A percentile compares a stretch with the other conserved stretches of the same genome.
Conservation (phyloP, 2,329 filamentous ascomycete species). For the Incumbomyces delicatus region DNA sequence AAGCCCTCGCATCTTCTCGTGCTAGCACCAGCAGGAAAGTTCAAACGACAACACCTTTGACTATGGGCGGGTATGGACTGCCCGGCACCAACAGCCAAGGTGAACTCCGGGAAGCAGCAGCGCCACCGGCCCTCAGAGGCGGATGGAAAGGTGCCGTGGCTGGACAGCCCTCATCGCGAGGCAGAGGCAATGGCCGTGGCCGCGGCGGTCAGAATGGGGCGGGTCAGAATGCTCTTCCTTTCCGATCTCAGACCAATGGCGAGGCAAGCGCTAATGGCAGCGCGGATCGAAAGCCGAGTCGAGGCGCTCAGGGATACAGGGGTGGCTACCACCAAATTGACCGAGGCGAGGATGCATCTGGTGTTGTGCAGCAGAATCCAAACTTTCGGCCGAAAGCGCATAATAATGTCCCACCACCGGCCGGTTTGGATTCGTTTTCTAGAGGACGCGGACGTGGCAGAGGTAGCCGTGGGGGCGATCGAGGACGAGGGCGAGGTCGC, state of each 20-base stretch:
- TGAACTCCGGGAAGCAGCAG: constrained; percentile 48
- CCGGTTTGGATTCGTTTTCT: constrained; percentile 24
- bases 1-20: constrained; percentile 55
- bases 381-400: constrained; percentile 48
- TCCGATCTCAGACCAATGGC: constrained; percentile 13
- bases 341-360: constrained; percentile 42
- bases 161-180: constrained; percentile 10
- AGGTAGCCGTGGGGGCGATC: constrained; percentile 23
- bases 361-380: constrained; percentile 46
- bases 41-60: constrained; percentile 49
- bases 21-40: constrained; percentile 28
- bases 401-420: constrained; percentile 41
- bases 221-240: constrained; percentile 16
- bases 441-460: constrained; percentile 25
- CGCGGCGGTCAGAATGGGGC: constrained; percentile 22
- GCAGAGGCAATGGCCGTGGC: constrained; percentile 13
- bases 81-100: constrained; percentile 48
- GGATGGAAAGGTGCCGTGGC: constrained; percentile 49
- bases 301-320: constrained; percentile 14
- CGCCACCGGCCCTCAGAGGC: constrained; percentile 49
- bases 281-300: constrained; percentile 6
- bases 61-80: constrained; percentile 47
- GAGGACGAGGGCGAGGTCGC: constrained; percentile 22
- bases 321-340: constrained; percentile 34
- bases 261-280: constrained; percentile 7